These are phyloP conservation scores for Mesotaenium endlicherianum DNA, from an alignment of 139 green algal genomes.

Conservation along the genomic window DNA sequence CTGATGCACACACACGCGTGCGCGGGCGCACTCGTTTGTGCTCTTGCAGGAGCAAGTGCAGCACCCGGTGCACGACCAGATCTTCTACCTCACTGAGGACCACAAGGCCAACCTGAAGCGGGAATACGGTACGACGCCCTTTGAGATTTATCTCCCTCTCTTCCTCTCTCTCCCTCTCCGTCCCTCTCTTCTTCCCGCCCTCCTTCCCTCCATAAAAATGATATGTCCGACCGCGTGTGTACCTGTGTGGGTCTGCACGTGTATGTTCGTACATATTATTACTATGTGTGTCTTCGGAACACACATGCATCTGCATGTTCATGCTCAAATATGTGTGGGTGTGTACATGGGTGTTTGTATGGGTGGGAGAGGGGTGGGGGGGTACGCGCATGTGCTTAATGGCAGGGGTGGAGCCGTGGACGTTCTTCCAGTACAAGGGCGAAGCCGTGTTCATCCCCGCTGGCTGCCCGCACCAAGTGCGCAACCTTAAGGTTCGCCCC, in stretches of 20 bases:
- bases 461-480: constrained; percentile 86
- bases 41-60: constrained; percentile 20
- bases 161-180: too few species aligned
- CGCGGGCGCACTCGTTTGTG: not conserved
- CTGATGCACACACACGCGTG: too few species aligned
- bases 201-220: too few species aligned
- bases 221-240: too few species aligned
- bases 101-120: constrained; percentile 48
- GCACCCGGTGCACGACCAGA: constrained; percentile 55
- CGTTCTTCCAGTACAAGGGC: constrained; percentile 73
- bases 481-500: constrained; percentile 54
- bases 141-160: too few species aligned
- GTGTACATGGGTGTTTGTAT: too few species aligned
- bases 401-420: constrained; percentile 63
- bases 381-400: not conserved
- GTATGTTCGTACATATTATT: too few species aligned
- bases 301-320: too few species aligned
- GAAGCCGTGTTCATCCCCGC: constrained; percentile 88
- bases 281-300: too few species aligned
- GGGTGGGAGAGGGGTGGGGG: not conserved
- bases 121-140: constrained; percentile 44
- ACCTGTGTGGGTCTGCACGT: too few species aligned
- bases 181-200: too few species aligned
- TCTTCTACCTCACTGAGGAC: constrained; percentile 35
- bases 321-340: too few species aligned